phyloP scores from a whole-genome alignment of 1,139 yeast species.

The Suhomyces wounanorum region DNA sequence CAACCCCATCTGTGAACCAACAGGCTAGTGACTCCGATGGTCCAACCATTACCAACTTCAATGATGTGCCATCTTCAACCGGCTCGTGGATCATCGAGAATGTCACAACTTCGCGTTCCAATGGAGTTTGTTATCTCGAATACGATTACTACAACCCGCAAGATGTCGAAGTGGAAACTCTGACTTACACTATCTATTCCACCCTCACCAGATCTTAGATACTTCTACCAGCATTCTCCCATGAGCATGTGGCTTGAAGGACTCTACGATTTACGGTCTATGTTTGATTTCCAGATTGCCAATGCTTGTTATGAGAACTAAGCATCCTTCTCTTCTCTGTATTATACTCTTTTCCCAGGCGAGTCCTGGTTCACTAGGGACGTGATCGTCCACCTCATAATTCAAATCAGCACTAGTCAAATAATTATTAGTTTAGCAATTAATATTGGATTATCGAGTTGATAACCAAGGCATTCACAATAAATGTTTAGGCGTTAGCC shows the following conservation, averaged over 20 bases:
- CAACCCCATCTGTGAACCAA: slow-evolving; percentile 13
- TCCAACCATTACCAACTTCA: slow-evolving; percentile 36
- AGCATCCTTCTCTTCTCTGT: slow-evolving; percentile 14
- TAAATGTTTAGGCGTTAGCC: slow-evolving; percentile 1
- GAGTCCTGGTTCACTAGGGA: slow-evolving; percentile 9
- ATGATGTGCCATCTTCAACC: slow-evolving; percentile 37
- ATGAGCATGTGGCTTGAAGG: slow-evolving; percentile 4
- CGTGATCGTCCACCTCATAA: slow-evolving; percentile 3
- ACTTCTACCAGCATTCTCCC: not conserved
- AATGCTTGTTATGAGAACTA: slow-evolving; percentile 15
- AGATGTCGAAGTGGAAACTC: slow-evolving; percentile 32
- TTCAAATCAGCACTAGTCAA: not conserved
- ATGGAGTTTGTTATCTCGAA: slow-evolving; percentile 43
- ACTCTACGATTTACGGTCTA: slow-evolving; percentile 7
- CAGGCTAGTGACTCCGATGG: slow-evolving; percentile 16
- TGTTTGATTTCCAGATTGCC: slow-evolving; percentile 12
- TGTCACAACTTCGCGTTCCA: slow-evolving; percentile 35
- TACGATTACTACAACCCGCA: slow-evolving; percentile 45
- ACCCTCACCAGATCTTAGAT: slow-evolving; percentile 33
- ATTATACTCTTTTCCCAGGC: slow-evolving; percentile 8
- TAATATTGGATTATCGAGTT: not conserved
- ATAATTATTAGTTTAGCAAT: not conserved
- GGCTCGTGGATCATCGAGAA: slow-evolving; percentile 43
- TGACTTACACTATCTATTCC: slow-evolving; percentile 38
- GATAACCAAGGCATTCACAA: not conserved